Conservation (phyloP, 768 basidiomycete species). For the Phylloporus arenicola region DNA sequence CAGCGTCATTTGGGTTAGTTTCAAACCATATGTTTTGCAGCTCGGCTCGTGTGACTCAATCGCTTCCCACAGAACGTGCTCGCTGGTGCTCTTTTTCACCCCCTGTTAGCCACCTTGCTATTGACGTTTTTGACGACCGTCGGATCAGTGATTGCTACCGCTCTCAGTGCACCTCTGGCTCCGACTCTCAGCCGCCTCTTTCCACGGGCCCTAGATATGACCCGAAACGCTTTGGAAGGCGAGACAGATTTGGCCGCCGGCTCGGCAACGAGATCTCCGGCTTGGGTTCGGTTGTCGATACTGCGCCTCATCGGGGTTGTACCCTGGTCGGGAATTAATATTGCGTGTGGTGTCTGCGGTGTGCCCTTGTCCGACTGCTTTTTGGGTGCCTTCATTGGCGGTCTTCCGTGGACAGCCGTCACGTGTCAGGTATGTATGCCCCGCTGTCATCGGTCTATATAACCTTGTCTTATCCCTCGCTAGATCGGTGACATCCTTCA, state of each 20-base stretch:
- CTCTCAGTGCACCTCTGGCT: conserved; percentile 77
- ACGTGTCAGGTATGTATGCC: conserved; percentile 72
- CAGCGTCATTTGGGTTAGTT: conserved; percentile 80
- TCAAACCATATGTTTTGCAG: background rate
- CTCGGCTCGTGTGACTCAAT: conserved; percentile 14
- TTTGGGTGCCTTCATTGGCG: conserved; percentile 78
- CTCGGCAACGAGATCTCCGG: conserved; percentile 32
- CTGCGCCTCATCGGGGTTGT: conserved; percentile 89
- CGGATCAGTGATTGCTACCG: conserved; percentile 77
- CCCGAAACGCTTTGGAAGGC: conserved; percentile 73
- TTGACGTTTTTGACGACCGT: conserved; percentile 82
- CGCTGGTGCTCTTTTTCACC: conserved; percentile 81
- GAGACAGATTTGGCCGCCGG: conserved; percentile 44
- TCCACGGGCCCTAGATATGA: conserved; percentile 80
- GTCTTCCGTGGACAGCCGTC: conserved; percentile 85
- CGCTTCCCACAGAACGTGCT: conserved; percentile 68
- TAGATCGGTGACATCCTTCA: conserved; percentile 87
- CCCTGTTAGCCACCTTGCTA: conserved; percentile 72
- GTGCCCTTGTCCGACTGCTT: conserved; percentile 71
- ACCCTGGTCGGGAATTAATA: conserved; percentile 96
- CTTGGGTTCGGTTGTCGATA: conserved; percentile 85
- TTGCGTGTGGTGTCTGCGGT: conserved; percentile 89
- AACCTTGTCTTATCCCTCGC: conserved; percentile 13
- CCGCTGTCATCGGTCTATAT: conserved; percentile 10
- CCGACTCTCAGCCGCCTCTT: conserved; percentile 78